Evolutionary conservation across 768 basidiomycete species (phyloP).

Genomic region (Daedalea quercina): DNA sequence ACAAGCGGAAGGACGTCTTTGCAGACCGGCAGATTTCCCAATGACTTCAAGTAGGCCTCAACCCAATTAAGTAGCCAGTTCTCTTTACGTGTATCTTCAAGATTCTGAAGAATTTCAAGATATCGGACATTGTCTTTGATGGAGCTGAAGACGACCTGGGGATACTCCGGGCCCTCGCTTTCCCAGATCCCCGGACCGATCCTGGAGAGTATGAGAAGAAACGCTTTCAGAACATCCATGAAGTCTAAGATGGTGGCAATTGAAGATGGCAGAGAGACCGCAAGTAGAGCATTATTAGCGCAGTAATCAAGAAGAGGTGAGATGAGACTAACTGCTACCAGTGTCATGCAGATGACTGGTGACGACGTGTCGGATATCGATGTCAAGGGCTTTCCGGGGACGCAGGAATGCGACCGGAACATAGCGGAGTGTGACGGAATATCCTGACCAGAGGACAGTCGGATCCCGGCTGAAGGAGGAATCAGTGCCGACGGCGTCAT

Average conservation of each 20-base stretch:
- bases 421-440: slow-evolving; percentile 40
- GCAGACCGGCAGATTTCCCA: slow-evolving; percentile 12
- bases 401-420: slow-evolving; percentile 40
- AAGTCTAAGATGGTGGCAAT: slow-evolving; percentile 42
- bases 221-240: slow-evolving; percentile 46
- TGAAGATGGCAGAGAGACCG: not conserved
- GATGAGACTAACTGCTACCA: slow-evolving; percentile 48
- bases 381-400: slow-evolving; percentile 26
- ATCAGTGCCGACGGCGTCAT: not conserved
- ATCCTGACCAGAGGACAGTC: slow-evolving; percentile 46
- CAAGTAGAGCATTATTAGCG: not conserved
- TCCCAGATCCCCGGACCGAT: slow-evolving; percentile 58
- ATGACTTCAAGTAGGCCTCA: slow-evolving; percentile 17
- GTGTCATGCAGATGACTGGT: slow-evolving; percentile 53
- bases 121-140: slow-evolving; percentile 73
- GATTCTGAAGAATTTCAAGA: slow-evolving; percentile 34
- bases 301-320: slow-evolving; percentile 4
- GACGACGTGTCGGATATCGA: slow-evolving; percentile 48
- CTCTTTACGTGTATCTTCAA: slow-evolving; percentile 18
- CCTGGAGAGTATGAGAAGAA: slow-evolving; percentile 54
- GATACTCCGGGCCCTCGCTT: slow-evolving; percentile 63
- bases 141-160: slow-evolving; percentile 73
- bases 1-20: slow-evolving; percentile 64
- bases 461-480: slow-evolving; percentile 31
- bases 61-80: slow-evolving; percentile 25